These are phyloP conservation scores for Apiospora aurea DNA, from an alignment of 2,329 filamentous ascomycete species.

Conservation along the genomic window DNA sequence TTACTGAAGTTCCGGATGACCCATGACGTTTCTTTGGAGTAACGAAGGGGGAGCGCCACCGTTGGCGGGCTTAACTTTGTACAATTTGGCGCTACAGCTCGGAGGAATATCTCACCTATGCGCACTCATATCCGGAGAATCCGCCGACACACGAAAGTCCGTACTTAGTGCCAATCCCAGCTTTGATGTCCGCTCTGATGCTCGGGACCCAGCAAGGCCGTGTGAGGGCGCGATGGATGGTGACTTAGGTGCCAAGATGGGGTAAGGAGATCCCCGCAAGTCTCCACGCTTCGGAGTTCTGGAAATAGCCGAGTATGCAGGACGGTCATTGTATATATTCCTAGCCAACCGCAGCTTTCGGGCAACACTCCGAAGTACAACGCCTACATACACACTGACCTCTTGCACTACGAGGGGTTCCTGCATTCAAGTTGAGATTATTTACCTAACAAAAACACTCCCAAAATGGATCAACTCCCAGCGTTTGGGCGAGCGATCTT, in stretches of 20 bases:
- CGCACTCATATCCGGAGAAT: not conserved
- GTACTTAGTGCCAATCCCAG: not conserved
- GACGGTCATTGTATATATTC: constrained; percentile 3
- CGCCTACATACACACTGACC: not conserved
- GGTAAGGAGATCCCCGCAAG: not conserved
- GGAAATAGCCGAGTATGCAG: constrained; percentile 11
- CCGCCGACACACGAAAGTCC: not conserved
- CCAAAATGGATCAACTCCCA: constrained; percentile 35
- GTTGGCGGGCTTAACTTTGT: not conserved
- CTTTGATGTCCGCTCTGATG: not conserved
- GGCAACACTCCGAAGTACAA: not conserved
- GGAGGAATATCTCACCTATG: not conserved
- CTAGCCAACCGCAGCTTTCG: not conserved
- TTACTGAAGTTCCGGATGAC: constrained; percentile 36
- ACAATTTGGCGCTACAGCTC: not conserved
- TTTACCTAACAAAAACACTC: not conserved
- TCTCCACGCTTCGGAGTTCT: constrained; percentile 12
- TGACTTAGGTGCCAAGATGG: constrained; percentile 3
- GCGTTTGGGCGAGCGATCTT: constrained; percentile 31
- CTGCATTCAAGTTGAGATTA: not conserved
- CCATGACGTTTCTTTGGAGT: not conserved
- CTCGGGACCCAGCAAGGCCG: not conserved
- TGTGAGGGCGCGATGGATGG: not conserved
- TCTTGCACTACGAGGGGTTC: not conserved
- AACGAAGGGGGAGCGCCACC: not conserved